Base-by-base conservation (phyloP, 441 rosid species). In the Isatis lusitanica region DNA sequence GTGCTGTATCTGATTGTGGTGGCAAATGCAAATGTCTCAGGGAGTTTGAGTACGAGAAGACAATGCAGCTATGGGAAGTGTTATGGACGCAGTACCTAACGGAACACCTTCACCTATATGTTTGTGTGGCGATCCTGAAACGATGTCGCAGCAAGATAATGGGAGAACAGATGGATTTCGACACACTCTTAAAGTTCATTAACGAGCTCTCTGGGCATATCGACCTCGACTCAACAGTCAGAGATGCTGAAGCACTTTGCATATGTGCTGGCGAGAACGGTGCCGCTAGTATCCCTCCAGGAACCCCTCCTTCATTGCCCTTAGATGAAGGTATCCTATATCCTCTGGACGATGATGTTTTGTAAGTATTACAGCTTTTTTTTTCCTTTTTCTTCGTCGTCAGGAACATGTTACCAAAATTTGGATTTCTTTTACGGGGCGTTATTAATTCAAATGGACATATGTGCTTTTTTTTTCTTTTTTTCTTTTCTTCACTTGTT, bases 211-310 rank as follows among this genome's bases (percentile, higher is more conserved):
- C 94, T 38, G 94, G 97, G 60, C 87, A 68, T 44, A 88, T 96
- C 28, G 92, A 96, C 72, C 88, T 91, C 12, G 91, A 93, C 60
- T 72, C 88, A 13, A 70, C 84, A 67, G 78, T 90, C 44, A 91
- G 94, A 85, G 98, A 93, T 61, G 97, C 98, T 0, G 99, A 96
- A 85, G 99, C 93, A 30, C 80, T 93, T 75, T 96, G 98, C 83
- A 84, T 91, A 53, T 86, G 90, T 80, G 98, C 98, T 3, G 99
- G 98, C 12, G 97, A 96, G 75, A 84, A 88, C 39, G 99, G 99
- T 36, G 90, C 91, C 15, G 96, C 98, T 55, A 71, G 79, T 83
- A 91, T 91, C 72, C 98, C 98, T 12, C 98, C 97, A 10, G 99
- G 97, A 64, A 91, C 98, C 31, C 97, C 97, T 7, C 97, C 98